Base-by-base conservation (phyloP, 306 rosid species). In the Trifolium pratense region DNA sequence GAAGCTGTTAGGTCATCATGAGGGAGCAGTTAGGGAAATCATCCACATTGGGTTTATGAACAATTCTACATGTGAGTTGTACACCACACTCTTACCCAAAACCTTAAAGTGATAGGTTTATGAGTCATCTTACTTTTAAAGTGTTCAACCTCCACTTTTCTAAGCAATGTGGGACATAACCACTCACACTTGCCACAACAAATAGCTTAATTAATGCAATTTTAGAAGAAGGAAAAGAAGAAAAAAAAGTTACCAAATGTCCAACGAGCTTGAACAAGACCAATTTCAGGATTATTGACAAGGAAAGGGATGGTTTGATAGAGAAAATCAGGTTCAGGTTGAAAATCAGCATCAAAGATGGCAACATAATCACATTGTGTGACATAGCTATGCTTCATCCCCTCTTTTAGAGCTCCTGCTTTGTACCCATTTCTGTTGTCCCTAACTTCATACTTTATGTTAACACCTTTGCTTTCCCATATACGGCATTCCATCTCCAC, bases 341-440 rank as follows among this genome's bases (percentile, higher is more conserved):
- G 98, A 58, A 92, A 92, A 80, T 92, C 98, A 0, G 98, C 98
- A 39, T 92, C 98, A 68, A 92, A 90, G 26, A 92, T 88, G 26
- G 83, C 91, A 0, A 92, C 92, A 49, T 79, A 90, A 59, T 92
- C 98, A 60, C 98, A 92, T 9, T 76, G 66, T 6, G 79, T 80
- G 14, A 79, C 96, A 64, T 92, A 88, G 72, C 81, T 84, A 1
- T 73, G 91, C 11, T 90, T 92, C 90, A 92, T 80, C 20, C 98
- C 98, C 25, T 92, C 95, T 32, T 84, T 92, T 2, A 92, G 79
- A 7, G 98, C 98, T 15, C 96, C 98, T 6, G 98, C 88, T 82
- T 92, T 92, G 81, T 92, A 92, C 1, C 98, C 98, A 10, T 82
- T 81, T 9, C 98, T 84, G 46, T 88, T 92, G 75, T 86, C 91